A percentile compares a stretch with the other conserved stretches of the same genome.
These are phyloP conservation scores for Diaporthe vexans DNA, from an alignment of 2,329 filamentous ascomycete genomes.

Conservation along the genomic window DNA sequence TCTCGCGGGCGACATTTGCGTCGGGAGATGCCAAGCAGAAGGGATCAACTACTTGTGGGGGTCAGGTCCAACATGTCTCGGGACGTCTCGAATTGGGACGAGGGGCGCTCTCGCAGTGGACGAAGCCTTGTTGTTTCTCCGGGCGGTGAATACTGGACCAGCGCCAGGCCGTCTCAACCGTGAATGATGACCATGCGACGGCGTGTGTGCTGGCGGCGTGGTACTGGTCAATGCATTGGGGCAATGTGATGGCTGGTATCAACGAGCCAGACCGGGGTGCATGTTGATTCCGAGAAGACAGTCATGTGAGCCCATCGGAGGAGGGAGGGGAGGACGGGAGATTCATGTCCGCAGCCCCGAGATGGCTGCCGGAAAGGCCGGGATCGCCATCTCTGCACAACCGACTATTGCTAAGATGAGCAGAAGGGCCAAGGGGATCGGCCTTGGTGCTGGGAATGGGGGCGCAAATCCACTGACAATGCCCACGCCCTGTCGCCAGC, in stretches of 20 bases:
- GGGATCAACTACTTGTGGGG: constrained; percentile 23
- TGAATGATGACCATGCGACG: not conserved
- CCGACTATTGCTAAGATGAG: constrained; percentile 2
- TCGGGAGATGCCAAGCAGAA: constrained; percentile 5
- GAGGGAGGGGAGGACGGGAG: constrained; percentile 2
- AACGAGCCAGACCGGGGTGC: constrained; percentile 15
- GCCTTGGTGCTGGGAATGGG: constrained; percentile 10
- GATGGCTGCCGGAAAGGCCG: constrained; percentile 26
- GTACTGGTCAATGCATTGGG: constrained; percentile 16
- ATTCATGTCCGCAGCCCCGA: constrained; percentile 18
- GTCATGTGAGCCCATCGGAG: constrained; percentile 13
- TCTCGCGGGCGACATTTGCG: constrained; percentile 10
- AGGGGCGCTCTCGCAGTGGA: not conserved
- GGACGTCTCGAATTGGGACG: not conserved
- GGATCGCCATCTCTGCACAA: not conserved
- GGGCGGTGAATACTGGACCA: constrained; percentile 12
- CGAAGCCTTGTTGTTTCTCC: not conserved
- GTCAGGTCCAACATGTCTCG: not conserved
- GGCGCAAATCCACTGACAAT: not conserved
- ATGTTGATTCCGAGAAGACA: not conserved
- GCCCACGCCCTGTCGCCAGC: constrained; percentile 1
- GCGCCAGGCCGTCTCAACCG: not conserved
- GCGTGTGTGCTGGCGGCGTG: constrained; percentile 21
- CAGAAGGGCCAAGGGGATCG: constrained; percentile 25
- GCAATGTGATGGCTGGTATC: constrained; percentile 23